Base-by-base conservation (phyloP, 1,284 basidiomycete genomes). In the Austroboletus novae-zelandiae region DNA sequence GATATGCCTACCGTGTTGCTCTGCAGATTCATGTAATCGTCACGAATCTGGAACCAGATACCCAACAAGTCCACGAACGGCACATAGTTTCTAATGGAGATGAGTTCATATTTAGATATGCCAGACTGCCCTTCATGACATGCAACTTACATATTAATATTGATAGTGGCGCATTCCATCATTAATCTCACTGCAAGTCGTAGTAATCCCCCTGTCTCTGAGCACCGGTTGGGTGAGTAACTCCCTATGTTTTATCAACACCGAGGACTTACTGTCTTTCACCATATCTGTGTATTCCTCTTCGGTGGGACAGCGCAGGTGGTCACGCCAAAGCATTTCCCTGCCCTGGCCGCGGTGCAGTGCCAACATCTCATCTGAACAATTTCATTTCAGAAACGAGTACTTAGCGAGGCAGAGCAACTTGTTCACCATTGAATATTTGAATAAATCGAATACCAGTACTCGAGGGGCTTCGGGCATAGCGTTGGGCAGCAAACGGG, bases 21-120 rank as follows among this genome's bases (percentile, higher is more conserved):
- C 61, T 94, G 87, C 31, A 99, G 74, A 65, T 99, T 98, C 87
- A 96, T 91, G 55, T 96, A 92, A 66, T 99, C 96, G 68, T 99
- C 96, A 11, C 95, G 78, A 57, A 99, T 96, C 68, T 99, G 96
- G 69, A 96, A 98, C 64, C 86, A 91, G 20, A 98, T 81, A 1
- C 95, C 94, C 53, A 98, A 87, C 15, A 98, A 76, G 65, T 98
- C 95, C 50, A 94, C 90, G 10, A 99, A 78, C 0, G 95, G 93
- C 2, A 97, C 80, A 59, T 89, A 96, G 65, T 96, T 82, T 40
- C 94, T 96, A 55, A 27, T 29, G 31, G 3, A 17, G 18, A 27
- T 23, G 35, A 4, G 25, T 32, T 20, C 6, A 48, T 41, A 15
- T 18, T 14, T 27, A 7, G 25, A 27, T 27, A 9, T 27, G 25